Evolutionary conservation across 148 eudicot genomes (phyloP), one percentile per base, ranked within the genome.

Genomic region (Dianthus caryophyllus): DNA sequence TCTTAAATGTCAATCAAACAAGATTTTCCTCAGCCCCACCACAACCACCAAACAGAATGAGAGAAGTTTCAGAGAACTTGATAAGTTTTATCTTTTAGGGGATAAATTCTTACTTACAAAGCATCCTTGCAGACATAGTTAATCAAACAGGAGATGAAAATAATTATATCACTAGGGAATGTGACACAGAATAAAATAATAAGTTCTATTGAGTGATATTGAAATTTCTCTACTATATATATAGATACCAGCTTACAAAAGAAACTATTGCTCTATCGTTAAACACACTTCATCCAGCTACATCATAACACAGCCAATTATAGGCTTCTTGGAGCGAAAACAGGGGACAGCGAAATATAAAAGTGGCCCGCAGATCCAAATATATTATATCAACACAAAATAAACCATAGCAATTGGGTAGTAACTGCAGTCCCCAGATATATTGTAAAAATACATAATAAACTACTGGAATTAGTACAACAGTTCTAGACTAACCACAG

Each of bases 401-500:
- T 25, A 16, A 33, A 20, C 21, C 31, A 20, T 55, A 61, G 20
- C 14, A 39, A 57, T n/a, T 21, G 14, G 43, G 46, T 31, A 52
- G 33, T 43, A 47, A 46, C 53, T 31, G 9, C 18, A 51, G n/a
- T n/a, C n/a, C n/a, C 17, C 36, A 1, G 9, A 61, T 44, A 24
- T 48, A 48, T 16, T 65, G 5, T 14, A 44, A 27, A 4, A 11
- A 26, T n/a, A 14, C 15, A 25, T 10, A 26, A 26, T 25, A 16
- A 33, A 20, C 21, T 24, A 20, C 63, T 52, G 20, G 9, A 39
- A 57, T n/a, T 21, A 51, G 20, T n/a, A 29, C 18, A 33, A 61
- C 36, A 25, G 14, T 22, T 36, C 30, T 39, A 29, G 12, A 60
- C 77, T 65, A 67, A 94, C 98, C 97, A 94, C 78, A 72, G 96